Conservation (phyloP, 2,329 filamentous ascomycete species). For the Fusarium keratoplasticum region DNA sequence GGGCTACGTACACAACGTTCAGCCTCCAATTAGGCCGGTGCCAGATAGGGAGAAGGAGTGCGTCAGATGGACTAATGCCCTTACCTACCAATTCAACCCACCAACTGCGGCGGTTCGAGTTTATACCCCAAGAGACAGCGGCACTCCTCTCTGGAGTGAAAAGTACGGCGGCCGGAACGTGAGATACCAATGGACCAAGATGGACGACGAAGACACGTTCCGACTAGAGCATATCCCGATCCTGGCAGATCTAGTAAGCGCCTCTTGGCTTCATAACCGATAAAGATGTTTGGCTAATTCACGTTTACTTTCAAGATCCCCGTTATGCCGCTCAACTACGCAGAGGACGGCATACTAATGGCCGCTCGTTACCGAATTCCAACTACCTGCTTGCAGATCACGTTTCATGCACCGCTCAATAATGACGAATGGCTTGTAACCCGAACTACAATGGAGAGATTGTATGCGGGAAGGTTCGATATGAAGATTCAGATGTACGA, state of each 20-base stretch:
- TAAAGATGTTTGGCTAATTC: not conserved
- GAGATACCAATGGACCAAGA: not conserved
- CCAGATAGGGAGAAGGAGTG: not conserved
- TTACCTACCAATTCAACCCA: not conserved
- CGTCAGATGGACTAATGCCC: not conserved
- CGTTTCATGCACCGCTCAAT: not conserved
- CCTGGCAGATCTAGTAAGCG: not conserved
- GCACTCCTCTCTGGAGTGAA: not conserved
- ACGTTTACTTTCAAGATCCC: not conserved
- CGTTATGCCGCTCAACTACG: not conserved
- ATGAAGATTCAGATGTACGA: not conserved
- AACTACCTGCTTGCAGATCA: not conserved
- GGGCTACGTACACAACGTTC: not conserved
- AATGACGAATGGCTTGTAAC: not conserved
- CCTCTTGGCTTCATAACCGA: too few relatives aligned
- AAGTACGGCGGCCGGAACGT: not conserved
- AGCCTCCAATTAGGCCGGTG: not conserved
- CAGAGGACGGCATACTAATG: not conserved
- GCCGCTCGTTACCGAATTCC: not conserved
- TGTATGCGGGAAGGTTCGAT: not conserved
- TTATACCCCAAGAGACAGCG: not conserved
- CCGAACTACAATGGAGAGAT: not conserved
- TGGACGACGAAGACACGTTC: not conserved
- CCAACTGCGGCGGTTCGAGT: not conserved
- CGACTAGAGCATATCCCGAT: not conserved